Conservation (phyloP, 495 filamentous ascomycete species). For the Chaetomium tenue region DNA sequence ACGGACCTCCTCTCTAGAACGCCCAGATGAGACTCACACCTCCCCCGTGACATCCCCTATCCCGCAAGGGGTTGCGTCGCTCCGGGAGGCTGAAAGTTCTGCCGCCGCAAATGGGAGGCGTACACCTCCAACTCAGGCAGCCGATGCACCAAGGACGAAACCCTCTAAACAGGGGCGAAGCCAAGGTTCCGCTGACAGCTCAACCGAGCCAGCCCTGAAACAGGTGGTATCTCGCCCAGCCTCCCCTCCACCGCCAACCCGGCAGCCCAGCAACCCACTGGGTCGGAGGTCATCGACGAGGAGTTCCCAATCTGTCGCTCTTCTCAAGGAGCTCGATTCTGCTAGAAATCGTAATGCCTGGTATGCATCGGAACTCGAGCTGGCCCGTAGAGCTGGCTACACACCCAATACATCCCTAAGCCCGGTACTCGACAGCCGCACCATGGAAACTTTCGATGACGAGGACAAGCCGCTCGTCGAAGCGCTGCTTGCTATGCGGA, state of each 20-base stretch:
- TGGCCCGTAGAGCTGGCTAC: constrained; percentile 87
- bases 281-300: constrained; percentile 50
- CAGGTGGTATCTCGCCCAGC: constrained; percentile 44
- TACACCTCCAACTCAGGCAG: constrained; percentile 52
- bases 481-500: constrained; percentile 85
- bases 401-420: constrained; percentile 67
- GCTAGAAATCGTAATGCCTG: constrained; percentile 85
- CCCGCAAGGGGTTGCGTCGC: constrained; percentile 44
- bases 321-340: constrained; percentile 80
- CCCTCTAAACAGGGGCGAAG: constrained; percentile 39
- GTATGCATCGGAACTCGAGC: constrained; percentile 91
- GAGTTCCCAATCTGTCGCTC: constrained; percentile 58
- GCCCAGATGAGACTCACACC: constrained; percentile 34
- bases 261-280: constrained; percentile 53
- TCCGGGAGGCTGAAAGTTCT: constrained; percentile 48
- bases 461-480: constrained; percentile 91
- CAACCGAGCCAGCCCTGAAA: constrained; percentile 46
- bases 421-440: constrained; percentile 72
- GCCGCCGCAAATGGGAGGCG: constrained; percentile 55
- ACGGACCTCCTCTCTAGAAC: constrained; percentile 45
- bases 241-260: constrained; percentile 52
- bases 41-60: constrained; percentile 56
- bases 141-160: constrained; percentile 37
- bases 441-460: constrained; percentile 74
- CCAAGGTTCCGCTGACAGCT: constrained; percentile 53